Base-by-base conservation (phyloP, 805 yeast genomes). In the Candida awuae region DNA sequence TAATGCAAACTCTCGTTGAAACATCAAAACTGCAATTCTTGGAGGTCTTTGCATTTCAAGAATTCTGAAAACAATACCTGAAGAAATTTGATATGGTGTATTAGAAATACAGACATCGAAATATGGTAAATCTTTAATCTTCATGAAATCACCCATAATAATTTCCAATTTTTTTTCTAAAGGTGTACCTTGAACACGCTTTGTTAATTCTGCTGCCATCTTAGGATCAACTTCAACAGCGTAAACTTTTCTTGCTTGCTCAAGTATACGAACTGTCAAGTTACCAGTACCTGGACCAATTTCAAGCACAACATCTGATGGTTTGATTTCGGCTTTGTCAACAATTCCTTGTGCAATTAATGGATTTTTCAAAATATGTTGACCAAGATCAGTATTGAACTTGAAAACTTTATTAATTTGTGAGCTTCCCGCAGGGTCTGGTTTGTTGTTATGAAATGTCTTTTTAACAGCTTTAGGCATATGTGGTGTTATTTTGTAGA, bases 251-350 rank as follows among this genome's bases (percentile, higher is more conserved):
- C 84, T 71, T 0, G 97, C 97, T 59, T 87, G 82, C 52, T 90
- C 97, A 39, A 92, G 63, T 27, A 92, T 92, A 45, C 94, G 71
- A 27, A 90, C 94, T 0, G 98, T 92, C 63, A 92, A 70, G 55
- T 92, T 92, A 67, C 98, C 98, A 0, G 98, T 92, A 76, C 98
- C 98, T 3, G 98, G 98, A 53, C 98, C 98, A 37, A 92, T 95
- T 66, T 92, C 98, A 30, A 92, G 68, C 2, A 92, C 97, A 7
- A 78, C 77, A 56, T 92, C 98, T 22, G 94, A 80, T 3, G 97
- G 97, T 53, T 78, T 82, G 39, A 92, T 82, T 28, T 77, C 82
- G 2, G 98, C 97, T 56, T 90, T 90, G 59, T 92, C 97, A 14
- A 92, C 98, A 59, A 92, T 92, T 13, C 97, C 97, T 59, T 92